Evolutionary conservation across 2,329 filamentous ascomycete species (phyloP), one percentile per base, ranked within the genome.

Genomic region (Coleophoma cylindrospora): DNA sequence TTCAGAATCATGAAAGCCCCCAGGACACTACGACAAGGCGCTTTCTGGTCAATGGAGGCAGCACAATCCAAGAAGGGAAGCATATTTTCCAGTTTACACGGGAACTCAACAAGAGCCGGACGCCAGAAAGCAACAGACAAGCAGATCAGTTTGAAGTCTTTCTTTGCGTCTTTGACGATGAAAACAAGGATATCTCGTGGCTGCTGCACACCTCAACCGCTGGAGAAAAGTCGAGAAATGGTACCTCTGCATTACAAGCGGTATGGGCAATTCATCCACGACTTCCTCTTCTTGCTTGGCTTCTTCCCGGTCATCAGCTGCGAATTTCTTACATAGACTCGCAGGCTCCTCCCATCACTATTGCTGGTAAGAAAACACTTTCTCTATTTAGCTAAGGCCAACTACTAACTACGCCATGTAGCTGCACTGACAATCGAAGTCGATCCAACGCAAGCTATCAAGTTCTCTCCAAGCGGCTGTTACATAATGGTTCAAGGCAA

Each of bases 71-170:
- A 21, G 40, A 49, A 19, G 3, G 22, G 4, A 27, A 34, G 15
- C 40, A 49, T 37, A n/a, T 49, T 38, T 45, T 44, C 40, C 47
- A 49, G 33, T 44, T 44, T 45, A 45, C 40, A 22, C 17, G 33
- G 12, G 13, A 21, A 45, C 12, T 37, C 22, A 34, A 15, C 32
- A 44, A 34, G 15, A 14, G 13, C 4, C 12, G 11, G 19, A 12
- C 40, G 8, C 7, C 44, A 7, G 15, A 43, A 14, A 36, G 40
- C 10, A 12, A 21, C 9, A 38, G 47, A 45, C 40, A 49, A 45
- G 40, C 47, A 34, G 12, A 19, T 11, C 32, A 43, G 21, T 49
- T 49, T 49, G 47, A 49, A 21, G 32, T 41, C 13, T 32, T 32
- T 36, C 33, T 49, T 27, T 45, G 40, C 19, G 17, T 45, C 13